phyloP scores from a whole-genome alignment of 352 stramenopile genomes.

The Globisporangium sylvaticum region DNA sequence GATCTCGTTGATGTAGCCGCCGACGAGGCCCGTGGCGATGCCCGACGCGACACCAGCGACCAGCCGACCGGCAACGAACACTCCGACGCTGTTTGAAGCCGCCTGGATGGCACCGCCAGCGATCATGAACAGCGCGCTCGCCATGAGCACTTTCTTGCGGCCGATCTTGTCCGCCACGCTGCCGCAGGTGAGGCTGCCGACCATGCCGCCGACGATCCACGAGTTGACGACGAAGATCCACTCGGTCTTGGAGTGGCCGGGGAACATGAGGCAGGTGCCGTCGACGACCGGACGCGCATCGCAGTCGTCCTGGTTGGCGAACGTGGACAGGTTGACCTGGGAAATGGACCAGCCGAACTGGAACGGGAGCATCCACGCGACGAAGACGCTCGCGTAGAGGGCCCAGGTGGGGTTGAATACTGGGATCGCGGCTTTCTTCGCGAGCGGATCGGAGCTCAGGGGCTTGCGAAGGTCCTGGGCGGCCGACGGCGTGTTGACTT shows the following conservation, averaged over 20 bases:
- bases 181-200: constrained; percentile 38
- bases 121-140: constrained; percentile 35
- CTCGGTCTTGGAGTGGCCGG: constrained; percentile 41
- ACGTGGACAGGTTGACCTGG: constrained; percentile 49
- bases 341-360: constrained; percentile 57
- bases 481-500: not conserved
- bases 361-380: constrained; percentile 38
- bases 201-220: constrained; percentile 55
- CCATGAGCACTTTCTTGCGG: constrained; percentile 27
- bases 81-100: constrained; percentile 21
- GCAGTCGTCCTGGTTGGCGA: constrained; percentile 38
- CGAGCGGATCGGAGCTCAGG: not conserved
- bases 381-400: constrained; percentile 37
- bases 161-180: constrained; percentile 42
- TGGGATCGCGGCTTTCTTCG: not conserved
- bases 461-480: not conserved
- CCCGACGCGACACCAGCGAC: constrained; percentile 44
- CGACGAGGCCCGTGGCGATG: constrained; percentile 27
- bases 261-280: constrained; percentile 55
- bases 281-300: constrained; percentile 30
- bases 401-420: constrained; percentile 26
- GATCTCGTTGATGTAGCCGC: constrained; percentile 43
- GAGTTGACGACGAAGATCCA: constrained; percentile 54
- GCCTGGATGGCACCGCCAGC: constrained; percentile 31
- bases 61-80: constrained; percentile 38